Base-by-base conservation (phyloP, 495 filamentous ascomycete species). In the Penicillium macrosclerotiorum region DNA sequence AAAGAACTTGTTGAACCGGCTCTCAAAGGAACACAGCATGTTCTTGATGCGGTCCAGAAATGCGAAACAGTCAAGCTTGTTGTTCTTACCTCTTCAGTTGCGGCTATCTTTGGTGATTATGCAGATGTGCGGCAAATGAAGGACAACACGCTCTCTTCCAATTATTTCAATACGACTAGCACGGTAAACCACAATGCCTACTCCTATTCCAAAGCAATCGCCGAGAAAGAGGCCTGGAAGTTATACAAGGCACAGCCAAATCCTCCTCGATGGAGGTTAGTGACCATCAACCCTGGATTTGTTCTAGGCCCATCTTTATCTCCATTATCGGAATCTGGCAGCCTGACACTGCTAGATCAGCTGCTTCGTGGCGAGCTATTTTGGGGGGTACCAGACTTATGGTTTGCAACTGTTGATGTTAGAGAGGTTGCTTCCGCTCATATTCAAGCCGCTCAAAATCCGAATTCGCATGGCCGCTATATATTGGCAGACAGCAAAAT, bases 211-310 rank as follows among this genome's bases (percentile, higher is more conserved):
- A 58, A 58, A 18, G 37, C 44, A 2, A 25, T 54, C 9, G 54
- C 54, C 7, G 54, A 58, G 36, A 49, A 50, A 41, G 54, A 54
- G 23, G 54, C 45, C 9, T 58, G 54, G 54, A 54, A 39, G 37
- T 23, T 58, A 17, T 50, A 47, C 13, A 18, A 51, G 37, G 34
- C 25, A 5, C 39, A 53, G 31, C 18, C 37, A 17, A 37, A 5
- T 0, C 31, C 44, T 4, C 45, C 8, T 32, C 43, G 50, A 19
- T 57, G 54, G 54, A 39, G 44, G 5, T 20, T 57, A 4, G 49
- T 57, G n/a, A 44, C 43, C 5, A 57, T 57, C 22, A 57, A 57
- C 20, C 49, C 49, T 2, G 54, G 54, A 1, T 37, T 57, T n/a
- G 49, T 57, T 16, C 26, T 57, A 2, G 54, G 54, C 2, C 54